phyloP scores from a whole-genome alignment of 805 yeast genomes.

The Brettanomyces custersianus region DNA sequence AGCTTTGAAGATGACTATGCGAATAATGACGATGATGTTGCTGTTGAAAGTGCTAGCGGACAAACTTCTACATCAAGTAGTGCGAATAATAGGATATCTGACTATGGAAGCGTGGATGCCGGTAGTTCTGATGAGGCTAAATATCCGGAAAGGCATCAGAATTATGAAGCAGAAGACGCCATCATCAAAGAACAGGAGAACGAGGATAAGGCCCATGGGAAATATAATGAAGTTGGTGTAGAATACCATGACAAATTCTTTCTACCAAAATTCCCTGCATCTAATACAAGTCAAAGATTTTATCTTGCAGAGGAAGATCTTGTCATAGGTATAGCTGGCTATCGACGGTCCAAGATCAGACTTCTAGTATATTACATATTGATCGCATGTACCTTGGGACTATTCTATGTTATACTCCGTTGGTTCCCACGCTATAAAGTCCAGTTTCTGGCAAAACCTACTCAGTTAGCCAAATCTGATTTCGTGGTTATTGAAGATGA shows the following conservation, averaged over 20 bases:
- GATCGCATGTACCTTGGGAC: slow-evolving; percentile 56
- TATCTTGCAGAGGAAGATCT: slow-evolving; percentile 94
- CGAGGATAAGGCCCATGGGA: slow-evolving; percentile 1
- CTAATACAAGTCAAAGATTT: slow-evolving; percentile 59
- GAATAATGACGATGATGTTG: slow-evolving; percentile 7
- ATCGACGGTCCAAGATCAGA: slow-evolving; percentile 43
- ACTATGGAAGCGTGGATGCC: slow-evolving; percentile 5
- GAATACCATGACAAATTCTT: slow-evolving; percentile 35
- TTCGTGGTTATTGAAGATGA: slow-evolving; percentile 95
- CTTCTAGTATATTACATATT: slow-evolving; percentile 39
- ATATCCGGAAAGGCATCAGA: slow-evolving; percentile 1
- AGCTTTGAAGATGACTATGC: slow-evolving; percentile 39
- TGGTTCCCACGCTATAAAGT: slow-evolving; percentile 83
- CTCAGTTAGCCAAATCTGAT: slow-evolving; percentile 74
- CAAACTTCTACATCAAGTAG: neutral
- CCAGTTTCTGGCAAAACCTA: slow-evolving; percentile 50
- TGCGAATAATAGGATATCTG: neutral
- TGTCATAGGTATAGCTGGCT: slow-evolving; percentile 92
- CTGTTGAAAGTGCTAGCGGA: slow-evolving; percentile 1
- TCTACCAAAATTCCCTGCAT: slow-evolving; percentile 31
- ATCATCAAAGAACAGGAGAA: slow-evolving; percentile 2
- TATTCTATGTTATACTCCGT: slow-evolving; percentile 61
- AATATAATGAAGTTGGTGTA: slow-evolving; percentile 16
- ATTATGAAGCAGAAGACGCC: slow-evolving; percentile 3
- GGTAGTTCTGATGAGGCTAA: slow-evolving; percentile 12